A percentile compares a stretch with the other conserved stretches of the same genome.
Evolutionary conservation across 805 yeast species (phyloP).

Genomic region (Hemisphaericaspora nanyangensis): DNA sequence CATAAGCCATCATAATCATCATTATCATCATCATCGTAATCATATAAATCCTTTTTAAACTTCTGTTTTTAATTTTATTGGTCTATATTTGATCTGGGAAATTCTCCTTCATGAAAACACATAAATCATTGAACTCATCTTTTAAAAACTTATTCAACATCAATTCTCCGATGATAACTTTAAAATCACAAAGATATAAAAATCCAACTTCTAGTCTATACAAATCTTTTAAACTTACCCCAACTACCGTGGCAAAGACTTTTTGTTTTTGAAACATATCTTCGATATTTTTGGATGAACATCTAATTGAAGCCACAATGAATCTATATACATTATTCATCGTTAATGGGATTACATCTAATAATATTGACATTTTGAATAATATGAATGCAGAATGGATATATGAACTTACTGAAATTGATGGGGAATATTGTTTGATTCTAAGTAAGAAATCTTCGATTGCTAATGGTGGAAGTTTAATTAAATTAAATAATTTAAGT

Average conservation of each 20-base stretch:
- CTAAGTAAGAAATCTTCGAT: constrained; percentile 32
- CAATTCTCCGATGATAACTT: constrained; percentile 31
- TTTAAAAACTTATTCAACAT: constrained; percentile 30
- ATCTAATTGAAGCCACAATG: constrained; percentile 36
- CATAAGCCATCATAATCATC: too few relatives aligned
- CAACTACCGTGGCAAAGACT: constrained; percentile 40
- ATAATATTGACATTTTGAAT: constrained; percentile 30
- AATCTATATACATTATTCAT: constrained; percentile 35
- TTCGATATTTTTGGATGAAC: constrained; percentile 39
- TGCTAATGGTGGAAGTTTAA: constrained; percentile 32
- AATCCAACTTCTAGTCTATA: constrained; percentile 38
- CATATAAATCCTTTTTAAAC: too few relatives aligned
- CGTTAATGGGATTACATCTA: constrained; percentile 29
- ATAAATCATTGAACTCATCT: constrained; percentile 26
- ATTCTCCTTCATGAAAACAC: constrained; percentile 16
- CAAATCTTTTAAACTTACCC: constrained; percentile 34
- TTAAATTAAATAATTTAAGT: constrained; percentile 28
- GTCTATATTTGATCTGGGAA: background rate
- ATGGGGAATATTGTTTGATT: constrained; percentile 36
- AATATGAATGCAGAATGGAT: constrained; percentile 38
- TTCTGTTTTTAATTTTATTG: too few relatives aligned
- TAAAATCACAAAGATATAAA: constrained; percentile 37
- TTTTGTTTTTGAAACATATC: constrained; percentile 41
- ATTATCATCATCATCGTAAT: too few relatives aligned
- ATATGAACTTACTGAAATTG: constrained; percentile 36